Evolutionary conservation across 768 basidiomycete genomes (phyloP), one percentile per base, ranked within the genome.

Genomic region (Russula emetica): DNA sequence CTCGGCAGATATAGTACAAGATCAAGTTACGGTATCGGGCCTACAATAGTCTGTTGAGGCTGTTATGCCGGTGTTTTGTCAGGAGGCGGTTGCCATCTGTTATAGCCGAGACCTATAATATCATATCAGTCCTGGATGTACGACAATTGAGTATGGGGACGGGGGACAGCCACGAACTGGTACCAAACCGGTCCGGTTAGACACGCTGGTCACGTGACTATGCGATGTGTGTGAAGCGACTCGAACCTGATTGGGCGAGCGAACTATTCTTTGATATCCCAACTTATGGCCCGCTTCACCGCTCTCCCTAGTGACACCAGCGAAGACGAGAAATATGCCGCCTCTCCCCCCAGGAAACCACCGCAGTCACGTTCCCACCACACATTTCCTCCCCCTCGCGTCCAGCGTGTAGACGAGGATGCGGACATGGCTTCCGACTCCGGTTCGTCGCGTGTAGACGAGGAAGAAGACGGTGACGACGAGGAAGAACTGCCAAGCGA

Each of bases 381-480:
- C 32, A 10, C 16, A 8, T 45, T 54, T 32, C 47, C 44, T 49
- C 26, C 59, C 9, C 42, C 66, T 20, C 52, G 59, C n/a, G 36
- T 51, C 34, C 50, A 32, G 16, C 45, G 28, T 24, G 52, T 30
- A 40, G 53, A 62, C 51, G 64, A 61, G 28, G 64, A 61, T 26
- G 63, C 59, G 5, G 60, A 67, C 40, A 66, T 60, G 66, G 49
- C n/a, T 2, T 59, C 57, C 30, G 66, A 60, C 42, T 75, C 77
- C 20, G 72, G 74, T 45, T 68, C 70, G 22, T 82, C 82, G 22
- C 78, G 78, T 50, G 79, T 85, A 77, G 75, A 81, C 32, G 83
- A 83, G 66, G 83, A 84, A 50, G 82, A 56, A 3, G 55, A 57
- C 8, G 56, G 30, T 0, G 54, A 55, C 14, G 54, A 42, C 22